Evolutionary conservation across 2,329 filamentous ascomycete genomes (phyloP), one percentile per base, ranked within the genome.

Genomic region (Magnaporthiopsis incrustans): DNA sequence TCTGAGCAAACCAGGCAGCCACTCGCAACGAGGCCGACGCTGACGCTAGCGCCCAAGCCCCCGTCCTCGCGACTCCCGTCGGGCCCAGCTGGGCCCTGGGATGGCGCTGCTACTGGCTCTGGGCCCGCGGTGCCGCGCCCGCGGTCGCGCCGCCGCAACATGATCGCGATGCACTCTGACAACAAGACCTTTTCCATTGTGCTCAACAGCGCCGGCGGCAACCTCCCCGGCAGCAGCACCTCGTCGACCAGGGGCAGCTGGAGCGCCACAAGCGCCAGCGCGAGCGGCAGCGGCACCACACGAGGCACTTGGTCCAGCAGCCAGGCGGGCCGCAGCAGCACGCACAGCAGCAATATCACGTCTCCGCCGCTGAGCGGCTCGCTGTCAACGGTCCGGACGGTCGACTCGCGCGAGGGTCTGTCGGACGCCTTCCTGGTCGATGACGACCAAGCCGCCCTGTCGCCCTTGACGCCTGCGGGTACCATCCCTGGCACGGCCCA

Each of bases 141-240:
- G 62, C 66, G 69, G 60, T 77, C 78, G 18, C 75, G 78, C 59
- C 75, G 78, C 65, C 74, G 75, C 63, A 80, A 79, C 66, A 71
- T 79, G 35, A 79, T 86, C 65, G 78, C 77, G 63, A 74, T 86
- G 33, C 78, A 85, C 68, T 72, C 82, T 7, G 81, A 86, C 72
- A 60, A 35, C 32, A 85, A 85, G 73, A 86, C 84, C 5, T 86
- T 87, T 68, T 84, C 82, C 22, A 73, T 86, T 50, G 73, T 80
- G 32, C 71, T 76, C 33, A 75, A 73, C 58, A 66, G 67, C 57
- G 63, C 58, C 65, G 63, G 72, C 5, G 27, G 27, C 25, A 27
- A 33, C 69, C 44, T 68, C 59, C 59, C 35, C 63, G n/a, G 35
- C 64, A 44, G 59, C 62, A 30, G 32, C 64, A 60, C 66, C 61